phyloP scores from a whole-genome alignment of 2,329 filamentous ascomycete genomes.

The Colletotrichum echinochloae region DNA sequence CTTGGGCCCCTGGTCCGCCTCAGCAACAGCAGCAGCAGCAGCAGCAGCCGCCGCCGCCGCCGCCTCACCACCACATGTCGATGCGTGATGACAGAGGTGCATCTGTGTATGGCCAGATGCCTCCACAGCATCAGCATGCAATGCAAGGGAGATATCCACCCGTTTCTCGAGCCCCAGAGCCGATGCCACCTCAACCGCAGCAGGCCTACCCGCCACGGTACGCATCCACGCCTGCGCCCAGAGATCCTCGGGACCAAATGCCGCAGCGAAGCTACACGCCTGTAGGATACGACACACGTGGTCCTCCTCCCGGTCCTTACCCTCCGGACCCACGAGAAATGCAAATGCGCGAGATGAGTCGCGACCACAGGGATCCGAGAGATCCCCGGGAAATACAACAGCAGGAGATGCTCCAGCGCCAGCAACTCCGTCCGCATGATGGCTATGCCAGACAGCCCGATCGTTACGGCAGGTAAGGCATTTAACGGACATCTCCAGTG shows the following conservation, averaged over 20 bases:
- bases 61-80: slow-evolving; percentile 39
- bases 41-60: slow-evolving; percentile 42
- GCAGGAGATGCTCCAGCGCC: slow-evolving; percentile 53
- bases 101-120: slow-evolving; percentile 49
- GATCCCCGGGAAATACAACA: slow-evolving; percentile 44
- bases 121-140: slow-evolving; percentile 49
- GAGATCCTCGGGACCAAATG: slow-evolving; percentile 57
- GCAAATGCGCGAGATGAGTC: slow-evolving; percentile 52
- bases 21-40: slow-evolving; percentile 43
- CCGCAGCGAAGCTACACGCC: slow-evolving; percentile 61
- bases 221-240: slow-evolving; percentile 56
- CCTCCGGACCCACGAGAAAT: slow-evolving; percentile 51
- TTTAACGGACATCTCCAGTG: not conserved
- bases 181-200: slow-evolving; percentile 54
- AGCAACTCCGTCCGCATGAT: slow-evolving; percentile 58
- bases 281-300: slow-evolving; percentile 56
- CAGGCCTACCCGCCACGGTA: slow-evolving; percentile 57
- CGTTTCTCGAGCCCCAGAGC: slow-evolving; percentile 56
- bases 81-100: slow-evolving; percentile 55
- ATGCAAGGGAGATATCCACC: slow-evolving; percentile 55
- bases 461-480: slow-evolving; percentile 56
- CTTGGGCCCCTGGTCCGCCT: slow-evolving; percentile 46
- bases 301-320: slow-evolving; percentile 52
- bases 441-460: slow-evolving; percentile 58
- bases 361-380: slow-evolving; percentile 53